Conservation (phyloP, 2,329 filamentous ascomycete species). For the Bipolaris gigantea region DNA sequence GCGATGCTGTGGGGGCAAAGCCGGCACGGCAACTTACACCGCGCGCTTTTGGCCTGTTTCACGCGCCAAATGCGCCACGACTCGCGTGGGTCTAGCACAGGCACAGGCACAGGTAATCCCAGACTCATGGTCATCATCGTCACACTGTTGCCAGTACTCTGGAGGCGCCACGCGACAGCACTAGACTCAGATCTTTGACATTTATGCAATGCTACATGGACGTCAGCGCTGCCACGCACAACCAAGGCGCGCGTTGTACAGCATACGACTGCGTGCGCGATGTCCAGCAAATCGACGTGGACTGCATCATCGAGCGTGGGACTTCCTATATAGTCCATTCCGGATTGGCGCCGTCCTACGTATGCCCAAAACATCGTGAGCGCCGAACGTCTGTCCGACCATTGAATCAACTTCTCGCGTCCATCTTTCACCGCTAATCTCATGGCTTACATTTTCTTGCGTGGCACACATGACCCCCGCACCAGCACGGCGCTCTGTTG, state of each 20-base stretch:
- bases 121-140: constrained; percentile 12
- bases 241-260: constrained; percentile 16
- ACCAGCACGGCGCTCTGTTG: constrained; percentile 1
- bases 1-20: constrained; percentile 3
- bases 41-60: constrained; percentile 6
- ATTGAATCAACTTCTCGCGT: constrained; percentile 12
- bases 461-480: constrained; percentile 4
- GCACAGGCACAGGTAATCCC: constrained; percentile 10
- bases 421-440: constrained; percentile 9
- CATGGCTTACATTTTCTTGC: constrained; percentile 2
- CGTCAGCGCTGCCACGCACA: constrained; percentile 12
- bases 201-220: constrained; percentile 12
- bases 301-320: constrained; percentile 17
- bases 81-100: constrained; percentile 11
- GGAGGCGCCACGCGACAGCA: constrained; percentile 15
- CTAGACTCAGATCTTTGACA: constrained; percentile 15
- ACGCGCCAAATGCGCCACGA: constrained; percentile 13
- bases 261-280: constrained; percentile 6
- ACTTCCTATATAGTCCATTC: constrained; percentile 8
- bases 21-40: constrained; percentile 6
- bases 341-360: constrained; percentile 13
- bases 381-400: constrained; percentile 14
- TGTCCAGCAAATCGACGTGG: neutral
- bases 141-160: constrained; percentile 11
- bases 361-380: constrained; percentile 15